These are phyloP conservation scores for Aureobasidium sp. DNA, from an alignment of 2,329 filamentous ascomycete genomes.

Conservation along the genomic window DNA sequence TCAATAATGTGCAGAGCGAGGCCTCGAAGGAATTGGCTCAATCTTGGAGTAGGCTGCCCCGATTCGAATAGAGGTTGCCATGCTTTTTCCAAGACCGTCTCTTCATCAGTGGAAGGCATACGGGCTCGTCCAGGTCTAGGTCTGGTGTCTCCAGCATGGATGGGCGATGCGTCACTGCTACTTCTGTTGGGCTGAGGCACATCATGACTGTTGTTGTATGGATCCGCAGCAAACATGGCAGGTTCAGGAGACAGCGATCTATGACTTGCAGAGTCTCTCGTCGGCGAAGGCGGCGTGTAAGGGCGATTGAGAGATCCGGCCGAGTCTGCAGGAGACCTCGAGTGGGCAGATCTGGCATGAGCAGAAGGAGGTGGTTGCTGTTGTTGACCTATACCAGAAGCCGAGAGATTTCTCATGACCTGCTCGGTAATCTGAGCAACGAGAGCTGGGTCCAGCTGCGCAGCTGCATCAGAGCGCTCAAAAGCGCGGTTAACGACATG, in stretches of 20 bases:
- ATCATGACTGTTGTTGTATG: conserved; percentile 8
- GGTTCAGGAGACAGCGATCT: conserved; percentile 34
- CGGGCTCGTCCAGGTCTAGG: conserved; percentile 25
- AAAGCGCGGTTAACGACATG: conserved; percentile 53
- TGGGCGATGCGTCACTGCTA: conserved; percentile 24
- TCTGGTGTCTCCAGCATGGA: conserved; percentile 20
- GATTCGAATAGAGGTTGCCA: conserved; percentile 73
- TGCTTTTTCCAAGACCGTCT: conserved; percentile 60
- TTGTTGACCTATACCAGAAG: conserved; percentile 29
- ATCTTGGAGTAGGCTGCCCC: conserved; percentile 59
- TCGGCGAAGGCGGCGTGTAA: conserved; percentile 52
- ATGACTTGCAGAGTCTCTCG: conserved; percentile 27
- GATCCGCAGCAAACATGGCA: conserved; percentile 18
- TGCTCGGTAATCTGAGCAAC: conserved; percentile 55
- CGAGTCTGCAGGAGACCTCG: conserved; percentile 39
- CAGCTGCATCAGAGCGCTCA: conserved; percentile 42
- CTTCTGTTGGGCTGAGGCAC: conserved; percentile 1
- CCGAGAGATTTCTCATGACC: conserved; percentile 42
- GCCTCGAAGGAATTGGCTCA: conserved; percentile 65
- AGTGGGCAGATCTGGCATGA: conserved; percentile 16
- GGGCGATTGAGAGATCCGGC: conserved; percentile 43
- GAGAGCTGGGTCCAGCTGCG: conserved; percentile 52
- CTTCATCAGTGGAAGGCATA: conserved; percentile 36
- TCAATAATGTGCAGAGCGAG: conserved; percentile 68
- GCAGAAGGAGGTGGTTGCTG: conserved; percentile 19